phyloP scores from a whole-genome alignment of 768 basidiomycete species.

The Boletus pseudo-olivaceus region DNA sequence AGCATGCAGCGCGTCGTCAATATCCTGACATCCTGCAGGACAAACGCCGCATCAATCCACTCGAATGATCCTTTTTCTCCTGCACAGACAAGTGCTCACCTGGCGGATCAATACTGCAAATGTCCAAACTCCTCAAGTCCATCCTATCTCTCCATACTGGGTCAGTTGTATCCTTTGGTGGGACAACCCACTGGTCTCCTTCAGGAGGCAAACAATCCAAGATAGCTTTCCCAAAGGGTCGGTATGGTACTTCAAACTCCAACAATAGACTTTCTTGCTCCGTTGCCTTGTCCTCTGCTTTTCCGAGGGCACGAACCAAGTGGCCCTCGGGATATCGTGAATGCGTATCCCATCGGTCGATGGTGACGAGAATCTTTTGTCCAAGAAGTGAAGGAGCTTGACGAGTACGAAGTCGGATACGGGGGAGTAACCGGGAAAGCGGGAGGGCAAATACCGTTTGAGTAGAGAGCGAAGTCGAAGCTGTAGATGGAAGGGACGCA shows the following conservation, averaged over 20 bases:
- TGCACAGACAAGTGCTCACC: conserved; percentile 41
- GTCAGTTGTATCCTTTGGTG: conserved; percentile 55
- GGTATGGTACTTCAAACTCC: conserved; percentile 93
- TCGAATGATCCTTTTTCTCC: background rate
- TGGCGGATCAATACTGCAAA: conserved; percentile 98
- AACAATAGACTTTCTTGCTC: conserved; percentile 91
- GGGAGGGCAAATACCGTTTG: conserved; percentile 96
- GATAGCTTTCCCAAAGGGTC: conserved; percentile 96
- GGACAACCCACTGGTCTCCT: conserved; percentile 92
- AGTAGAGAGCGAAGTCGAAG: conserved; percentile 72
- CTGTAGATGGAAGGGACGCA: conserved; percentile 77
- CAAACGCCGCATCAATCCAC: background rate
- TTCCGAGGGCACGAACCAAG: conserved; percentile 89
- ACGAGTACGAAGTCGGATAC: conserved; percentile 90
- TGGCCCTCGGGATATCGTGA: conserved; percentile 96
- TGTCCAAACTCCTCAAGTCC: conserved; percentile 78
- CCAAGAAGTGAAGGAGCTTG: conserved; percentile 85
- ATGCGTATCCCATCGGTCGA: conserved; percentile 86
- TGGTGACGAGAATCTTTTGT: conserved; percentile 94
- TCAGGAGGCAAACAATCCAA: conserved; percentile 85
- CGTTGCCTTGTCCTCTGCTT: conserved; percentile 91
- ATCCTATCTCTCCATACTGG: conserved; percentile 78
- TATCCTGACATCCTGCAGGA: conserved; percentile 84
- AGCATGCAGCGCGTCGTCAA: conserved; percentile 96
- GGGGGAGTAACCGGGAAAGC: conserved; percentile 85